Conservation (phyloP, 345 rosid genomes). For the Salix koriyanagi region DNA sequence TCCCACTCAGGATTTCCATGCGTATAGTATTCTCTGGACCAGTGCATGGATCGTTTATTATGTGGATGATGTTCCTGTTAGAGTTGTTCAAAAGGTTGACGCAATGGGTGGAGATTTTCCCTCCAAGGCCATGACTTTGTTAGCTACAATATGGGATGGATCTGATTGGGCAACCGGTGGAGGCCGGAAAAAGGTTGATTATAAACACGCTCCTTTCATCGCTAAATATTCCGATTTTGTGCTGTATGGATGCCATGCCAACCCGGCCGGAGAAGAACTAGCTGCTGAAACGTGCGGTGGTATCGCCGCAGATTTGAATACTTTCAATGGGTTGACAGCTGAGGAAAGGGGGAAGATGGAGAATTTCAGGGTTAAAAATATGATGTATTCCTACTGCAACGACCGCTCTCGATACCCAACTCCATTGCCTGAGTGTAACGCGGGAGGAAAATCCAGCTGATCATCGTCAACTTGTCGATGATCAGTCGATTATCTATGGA, state of each 20-base stretch:
- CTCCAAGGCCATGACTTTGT: conserved; percentile 21
- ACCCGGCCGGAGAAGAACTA: background rate
- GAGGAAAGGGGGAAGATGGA: background rate
- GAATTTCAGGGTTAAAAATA: conserved; percentile 4
- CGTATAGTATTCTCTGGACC: conserved; percentile 8
- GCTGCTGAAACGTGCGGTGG: background rate
- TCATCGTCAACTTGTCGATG: background rate
- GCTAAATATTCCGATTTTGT: conserved; percentile 3
- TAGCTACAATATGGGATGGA: conserved; percentile 26
- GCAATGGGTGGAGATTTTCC: conserved; percentile 21
- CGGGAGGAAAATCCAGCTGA: background rate
- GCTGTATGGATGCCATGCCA: conserved; percentile 10
- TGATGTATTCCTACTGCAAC: background rate
- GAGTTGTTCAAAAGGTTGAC: background rate
- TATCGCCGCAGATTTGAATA: background rate
- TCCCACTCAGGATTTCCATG: conserved; percentile 9
- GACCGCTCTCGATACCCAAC: background rate
- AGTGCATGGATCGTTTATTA: background rate
- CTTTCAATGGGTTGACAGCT: background rate
- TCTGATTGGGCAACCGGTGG: conserved; percentile 22
- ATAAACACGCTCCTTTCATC: conserved; percentile 14
- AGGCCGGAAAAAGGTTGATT: conserved; percentile 8
- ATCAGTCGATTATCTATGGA: no score
- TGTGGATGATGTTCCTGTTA: conserved; percentile 13
- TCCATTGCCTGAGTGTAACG: conserved; percentile 1